Percentiles rank a stretch among this genome's conserved stretches.
These are phyloP conservation scores for Pyrenophora seminiperda DNA, from an alignment of 2,329 filamentous ascomycete species.

Conservation along the genomic window DNA sequence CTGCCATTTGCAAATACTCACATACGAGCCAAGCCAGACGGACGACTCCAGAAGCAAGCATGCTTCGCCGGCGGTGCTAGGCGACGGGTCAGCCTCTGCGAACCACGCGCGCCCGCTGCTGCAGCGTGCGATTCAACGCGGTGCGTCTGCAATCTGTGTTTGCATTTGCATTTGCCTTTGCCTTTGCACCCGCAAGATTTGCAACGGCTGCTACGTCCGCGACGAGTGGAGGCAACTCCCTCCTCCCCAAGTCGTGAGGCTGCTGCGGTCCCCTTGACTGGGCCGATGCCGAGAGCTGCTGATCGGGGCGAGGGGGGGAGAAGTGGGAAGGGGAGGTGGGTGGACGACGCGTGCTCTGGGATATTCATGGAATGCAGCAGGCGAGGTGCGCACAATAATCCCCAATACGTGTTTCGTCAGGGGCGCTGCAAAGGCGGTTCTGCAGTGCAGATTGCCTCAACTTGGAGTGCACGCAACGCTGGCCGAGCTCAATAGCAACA, in stretches of 20 bases:
- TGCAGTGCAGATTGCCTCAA: slow-evolving; percentile 49
- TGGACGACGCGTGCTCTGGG: slow-evolving; percentile 10
- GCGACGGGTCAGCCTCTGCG: slow-evolving; percentile 20
- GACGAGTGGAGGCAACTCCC: slow-evolving; percentile 25
- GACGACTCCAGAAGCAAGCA: slow-evolving; percentile 40
- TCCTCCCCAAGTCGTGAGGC: slow-evolving; percentile 17
- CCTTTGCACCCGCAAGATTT: too few relatives aligned
- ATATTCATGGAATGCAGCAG: slow-evolving; percentile 19
- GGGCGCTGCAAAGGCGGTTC: slow-evolving; percentile 39
- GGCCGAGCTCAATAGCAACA: slow-evolving; percentile 26
- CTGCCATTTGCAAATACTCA: slow-evolving; percentile 3
- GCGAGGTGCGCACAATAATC: slow-evolving; percentile 24
- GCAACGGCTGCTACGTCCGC: slow-evolving; percentile 17
- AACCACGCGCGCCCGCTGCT: slow-evolving; percentile 20
- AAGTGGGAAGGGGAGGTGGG: too few relatives aligned
- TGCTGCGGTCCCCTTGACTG: neutral
- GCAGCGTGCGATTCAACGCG: slow-evolving; percentile 7
- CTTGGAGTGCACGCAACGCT: slow-evolving; percentile 39
- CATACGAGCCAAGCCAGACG: slow-evolving; percentile 22
- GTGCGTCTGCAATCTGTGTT: slow-evolving; percentile 1
- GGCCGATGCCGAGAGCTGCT: too few relatives aligned
- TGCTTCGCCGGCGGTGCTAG: slow-evolving; percentile 25
- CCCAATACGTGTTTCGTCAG: slow-evolving; percentile 46
- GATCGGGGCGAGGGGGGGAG: neutral
- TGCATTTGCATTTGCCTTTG: slow-evolving; percentile 10